Evolutionary conservation across 2,329 filamentous ascomycete species (phyloP).

Genomic region (Phaeophleospora eucalypticola): DNA sequence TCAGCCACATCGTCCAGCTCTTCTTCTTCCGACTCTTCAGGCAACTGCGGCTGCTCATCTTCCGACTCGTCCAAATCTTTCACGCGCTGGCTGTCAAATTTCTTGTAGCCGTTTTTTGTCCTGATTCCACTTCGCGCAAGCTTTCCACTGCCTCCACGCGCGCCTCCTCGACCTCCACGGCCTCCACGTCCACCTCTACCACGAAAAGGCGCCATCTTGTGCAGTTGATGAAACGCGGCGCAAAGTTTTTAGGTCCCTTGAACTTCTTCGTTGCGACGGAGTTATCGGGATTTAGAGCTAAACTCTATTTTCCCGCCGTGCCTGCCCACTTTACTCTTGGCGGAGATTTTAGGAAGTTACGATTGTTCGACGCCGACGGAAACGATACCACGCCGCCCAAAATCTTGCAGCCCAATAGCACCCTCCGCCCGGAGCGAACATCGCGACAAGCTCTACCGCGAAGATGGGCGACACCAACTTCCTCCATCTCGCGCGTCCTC

Average conservation of each 20-base stretch:
- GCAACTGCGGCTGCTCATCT: constrained; percentile 18
- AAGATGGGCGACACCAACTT: constrained; percentile 63
- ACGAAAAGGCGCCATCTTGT: constrained; percentile 26
- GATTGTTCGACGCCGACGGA: neutral
- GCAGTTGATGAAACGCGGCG: neutral
- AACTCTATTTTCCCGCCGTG: neutral
- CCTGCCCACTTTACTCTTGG: neutral
- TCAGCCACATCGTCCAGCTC: constrained; percentile 26
- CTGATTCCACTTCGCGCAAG: constrained; percentile 32
- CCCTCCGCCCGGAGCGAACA: constrained; percentile 16
- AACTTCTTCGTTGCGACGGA: neutral
- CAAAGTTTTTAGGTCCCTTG: neutral
- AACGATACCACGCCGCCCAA: neutral
- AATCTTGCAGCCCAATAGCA: neutral
- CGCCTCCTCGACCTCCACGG: constrained; percentile 26
- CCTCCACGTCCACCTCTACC: constrained; percentile 25
- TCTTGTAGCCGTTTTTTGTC: constrained; percentile 31
- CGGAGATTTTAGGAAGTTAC: neutral
- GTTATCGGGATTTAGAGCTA: neutral
- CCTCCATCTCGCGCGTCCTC: constrained; percentile 87
- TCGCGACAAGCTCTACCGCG: neutral
- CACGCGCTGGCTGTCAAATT: constrained; percentile 34
- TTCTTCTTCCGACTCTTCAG: constrained; percentile 22
- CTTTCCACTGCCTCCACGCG: constrained; percentile 21
- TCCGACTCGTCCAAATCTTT: constrained; percentile 30